phyloP scores from a whole-genome alignment of 345 rosid species.

The Moricandia moricandioides region DNA sequence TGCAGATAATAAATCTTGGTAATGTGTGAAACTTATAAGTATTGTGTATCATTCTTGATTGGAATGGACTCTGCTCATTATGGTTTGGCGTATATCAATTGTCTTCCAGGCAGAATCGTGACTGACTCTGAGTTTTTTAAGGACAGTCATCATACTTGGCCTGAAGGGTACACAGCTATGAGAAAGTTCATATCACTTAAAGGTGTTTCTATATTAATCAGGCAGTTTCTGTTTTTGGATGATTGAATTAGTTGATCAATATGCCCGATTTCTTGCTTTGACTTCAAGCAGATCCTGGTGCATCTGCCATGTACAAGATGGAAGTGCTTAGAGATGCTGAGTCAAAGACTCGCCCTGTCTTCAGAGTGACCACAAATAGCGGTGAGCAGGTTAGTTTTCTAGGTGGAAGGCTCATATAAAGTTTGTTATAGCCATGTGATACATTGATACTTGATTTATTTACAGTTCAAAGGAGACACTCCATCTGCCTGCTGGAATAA shows the following conservation, averaged over 20 bases:
- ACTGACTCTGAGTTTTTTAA: constrained; percentile 79
- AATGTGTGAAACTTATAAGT: constrained; percentile 30
- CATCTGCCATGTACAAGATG: constrained; percentile 75
- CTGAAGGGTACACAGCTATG: constrained; percentile 89
- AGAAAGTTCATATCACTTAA: constrained; percentile 72
- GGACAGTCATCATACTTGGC: constrained; percentile 77
- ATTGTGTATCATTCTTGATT: constrained; percentile 12
- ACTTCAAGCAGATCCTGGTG: constrained; percentile 61
- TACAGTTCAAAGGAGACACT: constrained; percentile 74
- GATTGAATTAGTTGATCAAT: constrained; percentile 20
- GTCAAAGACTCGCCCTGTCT: constrained; percentile 74
- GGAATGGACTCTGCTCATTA: constrained; percentile 18
- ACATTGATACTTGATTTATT: constrained; percentile 8
- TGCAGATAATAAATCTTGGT: constrained; percentile 87
- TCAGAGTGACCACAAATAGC: constrained; percentile 70
- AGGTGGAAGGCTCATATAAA: constrained; percentile 12
- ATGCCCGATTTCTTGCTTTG: constrained; percentile 15
- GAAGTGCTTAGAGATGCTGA: constrained; percentile 90
- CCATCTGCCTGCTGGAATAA: constrained; percentile 93
- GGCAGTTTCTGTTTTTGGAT: constrained; percentile 13
- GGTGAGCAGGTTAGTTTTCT: constrained; percentile 81
- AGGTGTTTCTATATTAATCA: constrained; percentile 43
- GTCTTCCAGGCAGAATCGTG: constrained; percentile 74
- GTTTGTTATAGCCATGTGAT: constrained; percentile 9
- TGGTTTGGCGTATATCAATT: constrained; percentile 13